A percentile compares a stretch with the other conserved stretches of the same genome.
phyloP scores from a whole-genome alignment of 2,329 filamentous ascomycete genomes.

The Hymenoscyphus repandus region DNA sequence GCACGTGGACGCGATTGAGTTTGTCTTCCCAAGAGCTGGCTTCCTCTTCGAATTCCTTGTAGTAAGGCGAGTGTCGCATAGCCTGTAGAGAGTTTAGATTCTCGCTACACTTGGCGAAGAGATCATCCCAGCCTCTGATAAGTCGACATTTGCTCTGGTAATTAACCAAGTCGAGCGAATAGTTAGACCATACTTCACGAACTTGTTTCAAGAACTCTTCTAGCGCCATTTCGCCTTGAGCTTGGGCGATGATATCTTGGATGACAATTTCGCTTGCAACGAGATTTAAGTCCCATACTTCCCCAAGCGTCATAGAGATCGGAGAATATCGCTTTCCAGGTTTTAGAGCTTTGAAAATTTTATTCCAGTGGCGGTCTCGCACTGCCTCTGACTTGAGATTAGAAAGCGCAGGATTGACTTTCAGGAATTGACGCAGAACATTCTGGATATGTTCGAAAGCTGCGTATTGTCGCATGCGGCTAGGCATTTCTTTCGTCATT shows the following conservation, averaged over 20 bases:
- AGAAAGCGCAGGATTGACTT: conserved; percentile 80
- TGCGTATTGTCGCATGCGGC: conserved; percentile 97
- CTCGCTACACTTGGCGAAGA: conserved; percentile 97
- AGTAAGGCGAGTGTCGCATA: conserved; percentile 98
- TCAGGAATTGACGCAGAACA: conserved; percentile 80
- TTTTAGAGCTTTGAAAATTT: conserved; percentile 94
- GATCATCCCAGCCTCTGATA: conserved; percentile 95
- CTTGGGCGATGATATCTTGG: conserved; percentile 88
- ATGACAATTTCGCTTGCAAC: conserved; percentile 82
- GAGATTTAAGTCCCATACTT: conserved; percentile 96
- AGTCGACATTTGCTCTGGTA: conserved; percentile 98
- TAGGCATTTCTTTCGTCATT: conserved; percentile 99
- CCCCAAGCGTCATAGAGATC: conserved; percentile 91
- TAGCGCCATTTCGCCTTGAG: conserved; percentile 95
- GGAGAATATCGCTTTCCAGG: conserved; percentile 92
- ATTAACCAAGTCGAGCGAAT: conserved; percentile 86
- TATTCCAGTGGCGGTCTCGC: conserved; percentile 92
- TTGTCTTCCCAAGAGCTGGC: conserved; percentile 97
- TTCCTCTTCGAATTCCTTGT: conserved; percentile 98
- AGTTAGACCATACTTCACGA: conserved; percentile 94
- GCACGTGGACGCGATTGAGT: conserved; percentile 90
- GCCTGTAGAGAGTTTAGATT: conserved; percentile 96
- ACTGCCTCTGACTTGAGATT: conserved; percentile 97
- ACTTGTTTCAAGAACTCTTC: conserved; percentile 97
- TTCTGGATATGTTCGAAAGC: conserved; percentile 99